Conservation (phyloP, 2,329 filamentous ascomycete species). For the Fusarium sp. region DNA sequence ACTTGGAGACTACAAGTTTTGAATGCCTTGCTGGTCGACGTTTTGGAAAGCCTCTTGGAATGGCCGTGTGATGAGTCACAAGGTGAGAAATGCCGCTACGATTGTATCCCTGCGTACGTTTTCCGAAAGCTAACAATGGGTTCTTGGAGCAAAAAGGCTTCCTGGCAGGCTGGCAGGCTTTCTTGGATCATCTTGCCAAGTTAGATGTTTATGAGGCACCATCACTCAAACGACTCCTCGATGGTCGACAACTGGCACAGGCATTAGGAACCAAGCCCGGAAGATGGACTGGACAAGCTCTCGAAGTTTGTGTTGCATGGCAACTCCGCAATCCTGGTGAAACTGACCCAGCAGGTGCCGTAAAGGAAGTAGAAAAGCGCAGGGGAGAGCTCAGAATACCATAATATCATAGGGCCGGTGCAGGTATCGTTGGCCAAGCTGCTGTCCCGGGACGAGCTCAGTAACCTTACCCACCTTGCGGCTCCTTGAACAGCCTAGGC, state of each 20-base stretch:
- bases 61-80: slow-evolving; percentile 46
- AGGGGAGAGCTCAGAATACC: slow-evolving; percentile 63
- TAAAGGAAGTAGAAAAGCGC: slow-evolving; percentile 67
- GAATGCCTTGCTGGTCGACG: slow-evolving; percentile 73
- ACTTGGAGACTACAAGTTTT: slow-evolving; percentile 79
- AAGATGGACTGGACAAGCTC: slow-evolving; percentile 83
- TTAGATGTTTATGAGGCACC: slow-evolving; percentile 68
- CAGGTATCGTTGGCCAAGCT: too few species aligned
- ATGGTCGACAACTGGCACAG: slow-evolving; percentile 78
- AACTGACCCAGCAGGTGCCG: slow-evolving; percentile 66
- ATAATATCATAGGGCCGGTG: background rate
- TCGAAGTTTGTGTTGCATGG: slow-evolving; percentile 87
- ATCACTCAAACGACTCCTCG: slow-evolving; percentile 71
- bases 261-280: slow-evolving; percentile 77
- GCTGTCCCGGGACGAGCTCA: background rate
- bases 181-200: slow-evolving; percentile 65
- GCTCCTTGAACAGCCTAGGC: too few species aligned
- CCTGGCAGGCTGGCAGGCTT: slow-evolving; percentile 62
- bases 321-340: slow-evolving; percentile 82
- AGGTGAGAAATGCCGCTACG: slow-evolving; percentile 49
- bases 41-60: slow-evolving; percentile 55
- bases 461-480: background rate
- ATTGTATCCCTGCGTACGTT: slow-evolving; percentile 36
- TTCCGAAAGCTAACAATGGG: slow-evolving; percentile 10
- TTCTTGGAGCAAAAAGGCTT: slow-evolving; percentile 58